Evolutionary conservation across 1,284 basidiomycete species (phyloP), one percentile per base, ranked within the genome.

Genomic region (Anthracocystis panici-leucophaei): DNA sequence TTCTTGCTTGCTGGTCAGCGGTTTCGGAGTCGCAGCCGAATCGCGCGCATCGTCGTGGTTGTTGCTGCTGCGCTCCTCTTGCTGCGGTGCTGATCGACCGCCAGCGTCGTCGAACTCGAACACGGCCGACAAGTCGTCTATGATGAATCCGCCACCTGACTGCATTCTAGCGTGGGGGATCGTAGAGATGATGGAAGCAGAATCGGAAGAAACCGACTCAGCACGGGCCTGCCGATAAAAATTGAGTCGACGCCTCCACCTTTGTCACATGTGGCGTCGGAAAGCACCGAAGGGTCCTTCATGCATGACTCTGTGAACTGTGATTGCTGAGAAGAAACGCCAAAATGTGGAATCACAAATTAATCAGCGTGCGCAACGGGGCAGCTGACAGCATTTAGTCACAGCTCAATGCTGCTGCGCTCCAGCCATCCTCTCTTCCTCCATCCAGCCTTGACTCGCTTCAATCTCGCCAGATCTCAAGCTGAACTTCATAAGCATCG

Each of bases 1-100:
- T 44, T 79, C 71, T 33, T 82, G 78, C 42, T 75, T 78, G 60
- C 57, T 57, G 5, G 67, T 61, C 2, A 81, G 62, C 46, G 65
- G 51, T 29, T 58, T 65, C 1, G 73, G 73, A 18, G 72, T 75
- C 1, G 66, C 72, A 1, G 69, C 59, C 38, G 64, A 46, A 5
- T 72, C 69, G 9, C 35, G 20, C 10, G 3, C 42, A 16, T 35
- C 11, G 18, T 10, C 35, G 16, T 55, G 14, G 14, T 27, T 29
- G 27, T 9, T 27, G 20, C 9, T 27, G 9, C 31, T 29, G 18
- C 16, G 12, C 5, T 31, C n/a, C 18, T 41, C 18, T 25, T 20
- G 29, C 27, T 57, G 50, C 27, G 57, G 27, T n/a, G 40, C 16
- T 25, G 59, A 23, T 9, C 52, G 54, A 20, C 41, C 56, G 16